phyloP scores from a whole-genome alignment of 805 yeast genomes.

The Scheffersomyces coipomensis region DNA sequence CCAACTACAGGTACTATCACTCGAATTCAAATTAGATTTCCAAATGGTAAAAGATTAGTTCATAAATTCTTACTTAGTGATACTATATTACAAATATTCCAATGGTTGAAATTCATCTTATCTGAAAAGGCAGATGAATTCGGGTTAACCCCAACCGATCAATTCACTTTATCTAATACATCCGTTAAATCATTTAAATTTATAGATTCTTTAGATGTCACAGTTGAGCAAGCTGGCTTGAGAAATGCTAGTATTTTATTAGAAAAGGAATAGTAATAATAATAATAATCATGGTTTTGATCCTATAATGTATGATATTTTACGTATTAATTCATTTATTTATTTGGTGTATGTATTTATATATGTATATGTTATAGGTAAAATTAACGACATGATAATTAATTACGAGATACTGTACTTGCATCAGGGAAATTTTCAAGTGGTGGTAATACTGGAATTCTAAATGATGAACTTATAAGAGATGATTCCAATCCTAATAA shows the following conservation, averaged over 20 bases:
- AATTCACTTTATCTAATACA: constrained; percentile 31
- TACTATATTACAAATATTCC: constrained; percentile 58
- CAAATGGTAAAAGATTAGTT: constrained; percentile 80
- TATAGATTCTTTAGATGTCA: constrained; percentile 56
- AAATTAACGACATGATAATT: no score
- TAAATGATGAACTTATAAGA: neutral
- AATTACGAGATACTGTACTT: no score
- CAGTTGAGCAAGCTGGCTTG: constrained; percentile 74
- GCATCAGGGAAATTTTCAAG: constrained; percentile 20
- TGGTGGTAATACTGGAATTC: constrained; percentile 17
- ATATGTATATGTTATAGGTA: no score
- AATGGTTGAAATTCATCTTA: constrained; percentile 61
- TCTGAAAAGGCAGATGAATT: constrained; percentile 45
- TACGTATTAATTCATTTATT: no score
- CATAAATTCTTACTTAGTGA: constrained; percentile 63
- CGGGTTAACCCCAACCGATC: constrained; percentile 42
- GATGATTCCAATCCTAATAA: constrained; percentile 5
- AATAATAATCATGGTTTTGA: neutral
- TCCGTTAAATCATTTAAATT: constrained; percentile 44
- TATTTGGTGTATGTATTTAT: no score
- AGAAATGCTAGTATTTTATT: constrained; percentile 78
- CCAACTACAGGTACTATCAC: constrained; percentile 66
- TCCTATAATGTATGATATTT: no score
- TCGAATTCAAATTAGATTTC: constrained; percentile 83
- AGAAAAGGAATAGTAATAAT: constrained; percentile 40